Conservation (phyloP, 257 asterid species). For the Sherardia arvensis region DNA sequence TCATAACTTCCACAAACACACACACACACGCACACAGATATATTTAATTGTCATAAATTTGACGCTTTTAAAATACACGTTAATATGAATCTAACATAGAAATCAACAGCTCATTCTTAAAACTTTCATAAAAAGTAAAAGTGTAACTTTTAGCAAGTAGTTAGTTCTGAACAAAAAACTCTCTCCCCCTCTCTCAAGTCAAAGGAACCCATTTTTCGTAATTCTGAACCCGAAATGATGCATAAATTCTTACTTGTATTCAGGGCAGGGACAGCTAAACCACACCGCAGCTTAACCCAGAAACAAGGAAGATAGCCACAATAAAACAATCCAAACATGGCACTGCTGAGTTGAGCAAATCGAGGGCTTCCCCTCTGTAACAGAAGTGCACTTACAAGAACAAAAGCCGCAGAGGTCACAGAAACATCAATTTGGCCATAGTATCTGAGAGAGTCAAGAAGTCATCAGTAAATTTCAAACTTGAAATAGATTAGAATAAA, state of each 20-base stretch:
- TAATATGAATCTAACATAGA: too few relatives aligned
- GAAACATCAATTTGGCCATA: slow-evolving; percentile 84
- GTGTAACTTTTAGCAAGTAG: too few relatives aligned
- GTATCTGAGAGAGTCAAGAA: slow-evolving; percentile 37
- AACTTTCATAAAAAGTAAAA: too few relatives aligned
- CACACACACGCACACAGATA: too few relatives aligned
- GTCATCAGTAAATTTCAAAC: slow-evolving; percentile 7
- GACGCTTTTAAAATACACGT: too few relatives aligned
- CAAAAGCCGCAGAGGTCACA: slow-evolving; percentile 91
- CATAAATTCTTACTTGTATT: slow-evolving; percentile 58
- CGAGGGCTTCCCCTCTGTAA: slow-evolving; percentile 89
- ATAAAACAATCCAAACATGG: slow-evolving; percentile 92
- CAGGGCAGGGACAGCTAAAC: slow-evolving; percentile 73
- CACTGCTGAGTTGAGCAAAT: slow-evolving; percentile 85
- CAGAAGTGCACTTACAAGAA: slow-evolving; percentile 62
- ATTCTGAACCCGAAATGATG: slow-evolving; percentile 1
- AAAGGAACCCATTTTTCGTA: not conserved
- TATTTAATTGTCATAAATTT: too few relatives aligned
- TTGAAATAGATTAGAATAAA: not conserved
- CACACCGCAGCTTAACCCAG: slow-evolving; percentile 94
- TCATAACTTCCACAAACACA: too few relatives aligned
- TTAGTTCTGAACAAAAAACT: not conserved
- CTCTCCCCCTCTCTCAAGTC: not conserved
- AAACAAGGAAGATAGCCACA: slow-evolving; percentile 98
- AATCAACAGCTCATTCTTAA: too few relatives aligned